phyloP scores from a whole-genome alignment of 2,329 filamentous ascomycete species.

The Neopestalotiopsis rosae region DNA sequence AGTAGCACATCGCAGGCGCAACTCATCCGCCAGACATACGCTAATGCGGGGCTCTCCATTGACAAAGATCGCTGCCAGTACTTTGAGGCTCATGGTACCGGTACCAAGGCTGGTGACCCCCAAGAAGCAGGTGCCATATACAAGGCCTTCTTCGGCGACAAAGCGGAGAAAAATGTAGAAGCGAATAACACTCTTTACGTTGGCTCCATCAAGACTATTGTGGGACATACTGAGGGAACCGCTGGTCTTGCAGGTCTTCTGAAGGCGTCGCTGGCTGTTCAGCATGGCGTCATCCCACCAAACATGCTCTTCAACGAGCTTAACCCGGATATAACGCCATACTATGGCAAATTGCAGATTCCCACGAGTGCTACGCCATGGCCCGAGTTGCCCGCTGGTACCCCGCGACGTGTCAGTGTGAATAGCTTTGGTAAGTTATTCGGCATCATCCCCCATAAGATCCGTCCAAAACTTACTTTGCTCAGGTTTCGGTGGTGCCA shows the following conservation, averaged over 20 bases:
- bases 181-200: neutral
- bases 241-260: conserved; percentile 23
- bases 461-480: neutral
- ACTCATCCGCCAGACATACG: conserved; percentile 38
- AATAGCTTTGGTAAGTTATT: conserved; percentile 13
- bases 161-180: neutral
- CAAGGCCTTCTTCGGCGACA: conserved; percentile 1
- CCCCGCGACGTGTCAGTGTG: conserved; percentile 9
- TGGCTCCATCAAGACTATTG: conserved; percentile 21
- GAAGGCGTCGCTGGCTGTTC: conserved; percentile 18
- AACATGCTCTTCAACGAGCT: conserved; percentile 21
- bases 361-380: conserved; percentile 6
- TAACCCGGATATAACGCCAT: conserved; percentile 17
- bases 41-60: conserved; percentile 32
- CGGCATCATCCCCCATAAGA: neutral
- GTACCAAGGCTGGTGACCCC: conserved; percentile 27
- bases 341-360: conserved; percentile 1
- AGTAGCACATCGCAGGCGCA: conserved; percentile 39
- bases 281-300: conserved; percentile 19
- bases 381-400: neutral
- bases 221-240: conserved; percentile 21
- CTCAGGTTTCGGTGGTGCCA: conserved; percentile 26
- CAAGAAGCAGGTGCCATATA: conserved; percentile 29
- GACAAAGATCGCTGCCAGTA: conserved; percentile 27
- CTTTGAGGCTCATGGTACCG: conserved; percentile 33